phyloP scores from a whole-genome alignment of 345 rosid species.

The Noccaea bulbosa region DNA sequence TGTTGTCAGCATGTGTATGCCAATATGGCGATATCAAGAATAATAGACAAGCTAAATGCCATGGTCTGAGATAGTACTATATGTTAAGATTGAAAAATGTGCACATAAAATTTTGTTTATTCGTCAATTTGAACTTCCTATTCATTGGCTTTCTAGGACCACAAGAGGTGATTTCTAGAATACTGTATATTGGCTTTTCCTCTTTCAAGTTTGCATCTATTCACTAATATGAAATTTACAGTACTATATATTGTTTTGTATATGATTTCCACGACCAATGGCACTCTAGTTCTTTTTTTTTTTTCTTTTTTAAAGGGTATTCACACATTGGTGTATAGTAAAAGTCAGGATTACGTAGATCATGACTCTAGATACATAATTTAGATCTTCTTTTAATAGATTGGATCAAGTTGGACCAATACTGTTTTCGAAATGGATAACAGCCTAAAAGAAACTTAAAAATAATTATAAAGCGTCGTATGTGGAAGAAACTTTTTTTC shows the following conservation, averaged over 20 bases:
- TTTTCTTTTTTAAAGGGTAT: neutral
- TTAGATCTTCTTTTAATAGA: neutral
- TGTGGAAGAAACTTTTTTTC: slow-evolving; percentile 17
- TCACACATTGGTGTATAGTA: slow-evolving; percentile 3
- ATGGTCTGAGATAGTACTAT: neutral
- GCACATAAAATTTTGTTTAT: neutral
- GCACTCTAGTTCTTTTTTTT: slow-evolving; percentile 1
- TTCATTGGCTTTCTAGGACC: neutral
- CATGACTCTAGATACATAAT: slow-evolving; percentile 7
- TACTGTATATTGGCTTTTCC: neutral
- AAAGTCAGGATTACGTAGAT: neutral
- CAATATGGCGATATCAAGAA: too few relatives aligned
- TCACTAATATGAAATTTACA: neutral
- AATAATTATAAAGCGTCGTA: slow-evolving; percentile 23
- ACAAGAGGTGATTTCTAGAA: neutral
- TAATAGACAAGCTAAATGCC: too few relatives aligned
- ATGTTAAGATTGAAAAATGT: neutral
- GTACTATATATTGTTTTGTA: too few relatives aligned
- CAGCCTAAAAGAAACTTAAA: slow-evolving; percentile 36
- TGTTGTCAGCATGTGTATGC: too few relatives aligned
- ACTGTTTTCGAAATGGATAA: slow-evolving; percentile 33
- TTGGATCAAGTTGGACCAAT: slow-evolving; percentile 30
- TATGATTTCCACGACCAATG: neutral
- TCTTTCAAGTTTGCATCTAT: neutral
- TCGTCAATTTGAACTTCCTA: neutral